Percentiles rank a stretch among this genome's conserved stretches.
phyloP scores from a whole-genome alignment of 352 stramenopile species.

The Phytopythium aichiense region DNA sequence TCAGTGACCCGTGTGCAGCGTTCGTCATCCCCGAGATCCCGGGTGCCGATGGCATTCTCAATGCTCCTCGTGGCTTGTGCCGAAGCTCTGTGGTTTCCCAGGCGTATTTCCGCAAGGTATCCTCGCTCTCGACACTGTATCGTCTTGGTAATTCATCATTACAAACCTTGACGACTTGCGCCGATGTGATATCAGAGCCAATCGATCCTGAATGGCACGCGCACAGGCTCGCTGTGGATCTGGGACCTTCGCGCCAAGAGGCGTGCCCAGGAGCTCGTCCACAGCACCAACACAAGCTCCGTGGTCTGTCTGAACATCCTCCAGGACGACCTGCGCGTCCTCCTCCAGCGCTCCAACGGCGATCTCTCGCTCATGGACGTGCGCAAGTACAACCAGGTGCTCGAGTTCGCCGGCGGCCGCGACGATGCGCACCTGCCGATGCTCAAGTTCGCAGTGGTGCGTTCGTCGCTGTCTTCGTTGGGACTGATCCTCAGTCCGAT shows the following conservation, averaged over 20 bases:
- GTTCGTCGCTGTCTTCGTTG: background rate
- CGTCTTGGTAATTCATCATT: too few relatives aligned
- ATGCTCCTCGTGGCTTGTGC: slow-evolving; percentile 22
- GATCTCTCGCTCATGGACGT: slow-evolving; percentile 44
- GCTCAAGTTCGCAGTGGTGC: slow-evolving; percentile 29
- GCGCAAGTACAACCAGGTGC: slow-evolving; percentile 28
- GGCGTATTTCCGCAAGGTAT: slow-evolving; percentile 20
- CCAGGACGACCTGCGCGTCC: slow-evolving; percentile 25
- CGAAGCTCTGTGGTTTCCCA: slow-evolving; percentile 42
- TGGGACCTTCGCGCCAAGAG: slow-evolving; percentile 37
- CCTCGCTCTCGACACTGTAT: too few relatives aligned
- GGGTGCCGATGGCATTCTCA: slow-evolving; percentile 1
- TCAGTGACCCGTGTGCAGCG: slow-evolving; percentile 10
- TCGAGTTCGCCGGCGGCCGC: slow-evolving; percentile 26
- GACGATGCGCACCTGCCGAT: slow-evolving; percentile 25
- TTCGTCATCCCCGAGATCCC: slow-evolving; percentile 18
- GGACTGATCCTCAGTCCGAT: background rate
- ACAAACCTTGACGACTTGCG: background rate
- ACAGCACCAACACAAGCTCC: slow-evolving; percentile 6
- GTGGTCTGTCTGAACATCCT: slow-evolving; percentile 40
- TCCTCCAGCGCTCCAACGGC: slow-evolving; percentile 44
- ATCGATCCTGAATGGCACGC: slow-evolving; percentile 47
- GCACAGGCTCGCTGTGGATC: slow-evolving; percentile 37
- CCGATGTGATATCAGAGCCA: slow-evolving; percentile 15
- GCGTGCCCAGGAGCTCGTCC: slow-evolving; percentile 11